phyloP scores from a whole-genome alignment of 805 yeast species.

The Cephaloascus albidus region DNA sequence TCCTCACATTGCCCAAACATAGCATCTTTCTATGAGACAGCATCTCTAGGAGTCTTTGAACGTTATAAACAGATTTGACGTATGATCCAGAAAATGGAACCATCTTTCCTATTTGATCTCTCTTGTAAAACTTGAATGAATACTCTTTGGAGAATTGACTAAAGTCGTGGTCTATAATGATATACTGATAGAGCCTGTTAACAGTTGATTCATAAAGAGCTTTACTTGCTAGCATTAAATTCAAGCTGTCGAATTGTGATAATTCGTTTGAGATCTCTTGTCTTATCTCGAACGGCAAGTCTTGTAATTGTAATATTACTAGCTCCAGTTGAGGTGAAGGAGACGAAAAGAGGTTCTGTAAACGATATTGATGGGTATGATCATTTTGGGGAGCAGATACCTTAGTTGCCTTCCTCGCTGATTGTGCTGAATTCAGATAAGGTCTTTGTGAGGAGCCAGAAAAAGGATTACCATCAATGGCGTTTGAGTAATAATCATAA shows the following conservation, averaged over 20 bases:
- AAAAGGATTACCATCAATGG: too few relatives aligned
- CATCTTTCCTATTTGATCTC: slow-evolving; percentile 1
- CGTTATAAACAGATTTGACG: slow-evolving; percentile 27
- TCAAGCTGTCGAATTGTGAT: slow-evolving; percentile 27
- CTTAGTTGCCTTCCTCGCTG: too few relatives aligned
- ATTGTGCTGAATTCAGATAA: too few relatives aligned
- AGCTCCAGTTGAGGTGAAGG: too few relatives aligned
- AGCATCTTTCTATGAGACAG: slow-evolving; percentile 3
- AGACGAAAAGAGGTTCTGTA: too few relatives aligned
- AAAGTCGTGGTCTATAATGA: slow-evolving; percentile 26
- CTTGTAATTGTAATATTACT: too few relatives aligned
- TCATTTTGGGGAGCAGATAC: too few relatives aligned
- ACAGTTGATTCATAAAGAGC: slow-evolving; percentile 18
- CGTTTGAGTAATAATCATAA: too few relatives aligned
- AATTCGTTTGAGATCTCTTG: slow-evolving; percentile 19
- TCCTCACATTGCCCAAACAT: slow-evolving; percentile 7
- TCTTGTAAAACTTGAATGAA: slow-evolving; percentile 4
- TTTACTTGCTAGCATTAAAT: slow-evolving; percentile 17
- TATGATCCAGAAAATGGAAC: slow-evolving; percentile 12
- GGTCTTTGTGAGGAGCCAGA: too few relatives aligned
- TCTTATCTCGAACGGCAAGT: slow-evolving; percentile 30
- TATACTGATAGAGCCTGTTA: slow-evolving; percentile 26
- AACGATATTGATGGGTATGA: too few relatives aligned
- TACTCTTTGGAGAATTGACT: slow-evolving; percentile 21
- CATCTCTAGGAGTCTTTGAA: slow-evolving; percentile 22